Base-by-base conservation (phyloP, 2,329 filamentous ascomycete species). In the Amylocarpus encephaloides region DNA sequence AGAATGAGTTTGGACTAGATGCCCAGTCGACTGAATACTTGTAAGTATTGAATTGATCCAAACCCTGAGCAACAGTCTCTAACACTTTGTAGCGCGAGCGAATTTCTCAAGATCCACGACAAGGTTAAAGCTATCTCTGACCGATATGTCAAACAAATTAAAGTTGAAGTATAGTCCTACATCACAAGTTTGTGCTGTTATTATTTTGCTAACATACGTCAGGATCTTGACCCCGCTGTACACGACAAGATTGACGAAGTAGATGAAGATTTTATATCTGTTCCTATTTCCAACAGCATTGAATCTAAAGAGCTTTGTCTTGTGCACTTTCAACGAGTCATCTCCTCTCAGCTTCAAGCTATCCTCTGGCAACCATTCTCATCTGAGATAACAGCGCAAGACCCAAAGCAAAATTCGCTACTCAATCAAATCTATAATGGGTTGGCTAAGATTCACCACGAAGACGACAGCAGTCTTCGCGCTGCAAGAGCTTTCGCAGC, bases 321-420 rank as follows among this genome's bases (percentile, higher is more conserved):
- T 46, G 41, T 26, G 18, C 48, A 50, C 41, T 26, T 32, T 18
- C 48, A 51, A 40, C 41, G 48, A 19, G 42, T 50, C 16, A 45
- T 50, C 33, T 45, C 48, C 13, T 10, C 41, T 40, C 33, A 50
- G n/a, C 48, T 50, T 40, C 41, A 41, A 29, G 30, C 13, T 9
- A 51, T 47, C 29, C 5, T 51, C 43, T 51, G 36, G 49, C 49
- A 51, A 26, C 49, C 43, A 7, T 51, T 51, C 44, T 42, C 43
- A 26, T 50, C 48, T 34, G 48, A 50, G 42, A 40, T 41, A n/a
- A 40, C 33, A 15, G 11, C 46, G 33, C 41, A 46, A 46, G 26
- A 41, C 10, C 35, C 19, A 30, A 11, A 50, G 30, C 26, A 48
- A 9, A 42, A 12, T 22, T 39, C 11, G 15, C 29, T 49, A 42